Base-by-base conservation (phyloP, 768 basidiomycete genomes). In the Macrolepiota albuminosa region DNA sequence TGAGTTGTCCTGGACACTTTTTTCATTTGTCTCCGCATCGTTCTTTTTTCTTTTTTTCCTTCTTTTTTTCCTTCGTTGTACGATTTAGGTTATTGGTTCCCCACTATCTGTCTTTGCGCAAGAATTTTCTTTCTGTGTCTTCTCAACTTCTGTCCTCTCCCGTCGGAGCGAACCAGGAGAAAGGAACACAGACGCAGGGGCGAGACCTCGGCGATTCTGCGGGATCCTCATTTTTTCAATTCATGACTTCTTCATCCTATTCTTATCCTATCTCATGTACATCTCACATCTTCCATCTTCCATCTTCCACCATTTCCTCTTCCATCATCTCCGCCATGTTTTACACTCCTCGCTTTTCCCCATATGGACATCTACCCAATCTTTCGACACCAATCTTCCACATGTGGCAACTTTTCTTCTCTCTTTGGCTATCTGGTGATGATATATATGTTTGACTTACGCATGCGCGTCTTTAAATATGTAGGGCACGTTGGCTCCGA, bases 401-500 rank as follows among this genome's bases (percentile, higher is more conserved):
- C 42, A 26, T 40, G 4, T 8, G 16, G 36, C 37, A 36, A 10
- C 33, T 26, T 21, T 37, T 40, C 36, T 37, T 16, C 1, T 18
- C 2, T 42, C 26, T 26, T 18, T 40, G 29, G 16, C 18, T 31
- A 36, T 36, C 16, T 49, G 14, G 18, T 45, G 7, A 43, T 10
- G 39, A 14, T 31, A 56, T 39, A 21, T 18, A 9, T 13, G 5
- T 21, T 40, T 21, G 11, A n/a, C 43, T 66, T 14, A 58, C 57
- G 33, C 11, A 49, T 56, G 42, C 42, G 52, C 45, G 13, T 43
- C 14, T 9, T 36, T 16, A 54, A 3, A 6, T 13, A 51, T 26
- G 16, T 67, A 96, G 91, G 96, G 96, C 6, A 99, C 96, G 0
- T 86, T 99, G 61, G 88, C 96, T 1, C 96, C 96, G 2, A 98